Evolutionary conservation across 345 rosid genomes (phyloP), one percentile per base, ranked within the genome.

Genomic region (Lepidium africanum): DNA sequence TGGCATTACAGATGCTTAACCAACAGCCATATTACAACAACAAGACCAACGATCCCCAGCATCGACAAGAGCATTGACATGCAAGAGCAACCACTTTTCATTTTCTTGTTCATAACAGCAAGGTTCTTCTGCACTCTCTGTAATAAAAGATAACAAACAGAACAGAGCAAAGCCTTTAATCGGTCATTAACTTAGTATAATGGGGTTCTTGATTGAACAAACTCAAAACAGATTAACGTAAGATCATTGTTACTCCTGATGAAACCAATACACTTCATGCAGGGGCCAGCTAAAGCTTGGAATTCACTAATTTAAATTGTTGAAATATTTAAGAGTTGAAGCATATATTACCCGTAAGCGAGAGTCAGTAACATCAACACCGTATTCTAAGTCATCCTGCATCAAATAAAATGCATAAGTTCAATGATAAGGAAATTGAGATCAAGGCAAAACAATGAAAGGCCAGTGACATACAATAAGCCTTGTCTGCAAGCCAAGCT

Each of bases 71-170:
- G 86, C 97, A 94, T 86, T 75, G 87, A 79, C 89, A 91, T 72
- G 86, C 96, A 89, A 35, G 97, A 71, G 76, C 97, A 94, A 23
- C 97, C 93, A 30, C 96, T 93, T 80, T 80, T 87, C 52, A 96
- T 87, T 37, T 96, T 91, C 83, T 83, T 89, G 79, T 89, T 94
- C 93, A 94, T 73, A 32, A 87, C 55, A 5, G 96, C 97, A 83
- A 94, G 83, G 81, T 77, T 83, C 86, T 84, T 94, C 82, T 87
- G 96, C 79, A 91, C 96, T 53, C 96, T 77, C 99, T 94, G 96
- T 75, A 64, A 58, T 33, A 47, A 63, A 51, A 59, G 60, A 78
- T 43, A 6, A 33, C 15, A 61, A 8, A 54, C 65, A 43, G n/a
- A 45, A 67, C 13, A 36, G 17, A 53, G 60, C 56, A 73, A 47